Evolutionary conservation across 805 yeast genomes (phyloP).

Genomic region (Wickerhamiella shivajii): DNA sequence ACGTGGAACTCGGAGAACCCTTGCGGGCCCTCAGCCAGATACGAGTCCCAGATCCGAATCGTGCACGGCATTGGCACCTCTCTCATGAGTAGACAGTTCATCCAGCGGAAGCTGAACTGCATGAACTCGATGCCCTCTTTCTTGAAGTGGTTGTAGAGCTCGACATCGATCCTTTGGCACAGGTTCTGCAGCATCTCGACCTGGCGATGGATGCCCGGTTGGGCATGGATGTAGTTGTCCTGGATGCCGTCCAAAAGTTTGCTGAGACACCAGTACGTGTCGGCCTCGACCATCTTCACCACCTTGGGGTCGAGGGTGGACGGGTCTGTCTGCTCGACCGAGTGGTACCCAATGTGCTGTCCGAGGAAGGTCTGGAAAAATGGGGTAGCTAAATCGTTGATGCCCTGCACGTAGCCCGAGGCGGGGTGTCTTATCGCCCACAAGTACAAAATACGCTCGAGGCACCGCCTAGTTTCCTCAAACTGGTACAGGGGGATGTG

Average conservation of each 20-base stretch:
- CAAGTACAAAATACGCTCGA: conserved; percentile 67
- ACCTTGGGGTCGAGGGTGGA: conserved; percentile 35
- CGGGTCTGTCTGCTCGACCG: conserved; percentile 46
- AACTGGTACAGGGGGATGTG: conserved; percentile 56
- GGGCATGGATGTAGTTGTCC: conserved; percentile 94
- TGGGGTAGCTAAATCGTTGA: conserved; percentile 87
- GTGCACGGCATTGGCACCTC: conserved; percentile 67
- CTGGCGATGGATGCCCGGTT: conserved; percentile 91
- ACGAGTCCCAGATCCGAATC: conserved; percentile 96
- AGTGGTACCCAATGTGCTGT: conserved; percentile 40
- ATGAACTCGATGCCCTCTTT: conserved; percentile 81
- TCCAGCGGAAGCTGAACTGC: conserved; percentile 95
- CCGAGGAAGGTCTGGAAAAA: conserved; percentile 74
- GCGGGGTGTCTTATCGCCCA: conserved; percentile 98
- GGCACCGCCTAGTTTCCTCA: conserved; percentile 57
- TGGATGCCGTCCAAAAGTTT: conserved; percentile 86
- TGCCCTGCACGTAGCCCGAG: conserved; percentile 95
- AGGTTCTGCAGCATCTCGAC: conserved; percentile 60
- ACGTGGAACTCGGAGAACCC: conserved; percentile 90
- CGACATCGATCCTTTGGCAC: conserved; percentile 65
- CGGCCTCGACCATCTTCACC: conserved; percentile 70
- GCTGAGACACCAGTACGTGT: conserved; percentile 92
- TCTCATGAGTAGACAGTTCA: conserved; percentile 94
- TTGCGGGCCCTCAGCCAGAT: conserved; percentile 38
- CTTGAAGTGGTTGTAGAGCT: conserved; percentile 58